Evolutionary conservation across 129 eudicot species (phyloP).

Genomic region (Saussurea involucrata): DNA sequence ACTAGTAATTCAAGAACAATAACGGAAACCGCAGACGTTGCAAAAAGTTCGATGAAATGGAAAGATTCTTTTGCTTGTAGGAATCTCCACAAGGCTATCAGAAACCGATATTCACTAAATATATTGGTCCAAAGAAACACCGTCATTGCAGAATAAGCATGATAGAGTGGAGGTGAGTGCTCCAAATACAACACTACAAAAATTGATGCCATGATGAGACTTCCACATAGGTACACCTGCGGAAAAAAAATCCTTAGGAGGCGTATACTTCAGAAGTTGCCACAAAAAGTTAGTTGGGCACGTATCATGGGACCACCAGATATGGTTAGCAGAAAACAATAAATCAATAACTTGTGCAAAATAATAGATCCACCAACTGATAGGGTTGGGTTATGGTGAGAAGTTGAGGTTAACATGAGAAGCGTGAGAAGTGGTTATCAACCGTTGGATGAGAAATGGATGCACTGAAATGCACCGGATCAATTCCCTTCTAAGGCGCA

Average conservation of each 20-base stretch:
- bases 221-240: slow-evolving; percentile 75
- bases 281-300: background rate
- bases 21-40: slow-evolving; percentile 48
- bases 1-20: slow-evolving; percentile 83
- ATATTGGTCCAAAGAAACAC: slow-evolving; percentile 91
- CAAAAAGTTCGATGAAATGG: slow-evolving; percentile 50
- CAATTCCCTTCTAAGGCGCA: too few species aligned
- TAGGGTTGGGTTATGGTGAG: too few species aligned
- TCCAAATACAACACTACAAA: slow-evolving; percentile 57
- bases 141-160: slow-evolving; percentile 85
- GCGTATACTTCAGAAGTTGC: background rate
- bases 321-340: background rate
- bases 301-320: background rate
- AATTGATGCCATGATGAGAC: slow-evolving; percentile 51
- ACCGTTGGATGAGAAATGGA: too few species aligned
- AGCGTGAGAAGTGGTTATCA: too few species aligned
- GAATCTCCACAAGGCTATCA: slow-evolving; percentile 62
- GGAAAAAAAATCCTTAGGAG: slow-evolving; percentile 9
- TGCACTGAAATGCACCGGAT: too few species aligned
- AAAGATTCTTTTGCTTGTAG: slow-evolving; percentile 42
- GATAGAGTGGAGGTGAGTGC: slow-evolving; percentile 91
- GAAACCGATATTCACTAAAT: slow-evolving; percentile 62
- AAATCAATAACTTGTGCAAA: background rate
- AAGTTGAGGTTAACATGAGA: too few species aligned
- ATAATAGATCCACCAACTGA: background rate